Base-by-base conservation (phyloP, 2,329 filamentous ascomycete genomes). In the Chaetothyriales sp. region DNA sequence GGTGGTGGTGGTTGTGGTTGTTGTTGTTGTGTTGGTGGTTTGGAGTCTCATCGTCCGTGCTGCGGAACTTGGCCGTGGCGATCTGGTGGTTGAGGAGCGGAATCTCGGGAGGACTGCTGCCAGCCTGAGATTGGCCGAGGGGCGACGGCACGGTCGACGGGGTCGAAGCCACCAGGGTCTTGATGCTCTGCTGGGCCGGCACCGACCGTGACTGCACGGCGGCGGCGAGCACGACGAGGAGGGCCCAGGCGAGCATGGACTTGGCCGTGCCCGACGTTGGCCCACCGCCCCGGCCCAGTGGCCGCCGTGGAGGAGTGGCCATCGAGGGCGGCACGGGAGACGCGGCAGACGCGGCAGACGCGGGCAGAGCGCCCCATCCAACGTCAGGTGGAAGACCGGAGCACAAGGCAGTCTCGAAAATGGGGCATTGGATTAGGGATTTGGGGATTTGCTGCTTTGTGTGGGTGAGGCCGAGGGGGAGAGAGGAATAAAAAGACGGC, bases 51-150 rank as follows among this genome's bases (percentile, higher is more conserved):
- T 61, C 55, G 52, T 61, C 53, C 49, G 58, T 61, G 47, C 55
- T 60, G 55, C 57, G 52, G 49, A 59, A 61, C 37, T 57, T 58
- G 25, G 56, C 54, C 18, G 58, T 59, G 44, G 54, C 54, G 37
- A 59, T 55, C 48, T 61, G 58, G 52, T 59, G 54, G 20, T 60
- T 60, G 19, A 59, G 55, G 19, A 57, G 55, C 43, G 58, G 56
- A n/a, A 60, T 61, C 55, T 61, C 59, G 28, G 58, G 51, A 54
- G 59, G 59, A 54, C 59, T 61, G 59, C 59, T 56, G 59, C 59
- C 59, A 56, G 59, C 50, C 48, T 53, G 51, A 51, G 57, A 51
- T 22, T 48, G 55, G 37, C 53, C 53, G 51, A 48, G 52, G 45
- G 51, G 51, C n/a, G 52, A 54, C 13, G 52, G 44, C 29, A 44